A percentile compares a stretch with the other conserved stretches of the same genome.
These are phyloP conservation scores for Wallemia ichthyophaga DNA, from an alignment of 1,284 basidiomycete species.

Conservation along the genomic window DNA sequence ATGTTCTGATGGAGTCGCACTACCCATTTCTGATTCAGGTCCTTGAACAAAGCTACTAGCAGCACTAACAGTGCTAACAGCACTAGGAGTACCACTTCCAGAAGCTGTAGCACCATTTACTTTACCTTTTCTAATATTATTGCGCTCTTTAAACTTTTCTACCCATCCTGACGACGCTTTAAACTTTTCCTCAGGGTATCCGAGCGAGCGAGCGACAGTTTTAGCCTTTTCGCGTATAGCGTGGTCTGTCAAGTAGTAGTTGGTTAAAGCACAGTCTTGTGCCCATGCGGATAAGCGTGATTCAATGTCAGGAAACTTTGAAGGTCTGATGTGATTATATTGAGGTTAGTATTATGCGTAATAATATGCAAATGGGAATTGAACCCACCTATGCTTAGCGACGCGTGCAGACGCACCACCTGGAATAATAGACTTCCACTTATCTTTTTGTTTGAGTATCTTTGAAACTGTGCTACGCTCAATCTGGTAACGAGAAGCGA, in stretches of 20 bases:
- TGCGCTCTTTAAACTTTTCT: constrained; percentile 61
- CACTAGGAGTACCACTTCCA: neutral
- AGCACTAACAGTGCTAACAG: neutral
- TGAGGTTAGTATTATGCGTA: constrained; percentile 9
- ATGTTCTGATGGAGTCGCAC: neutral
- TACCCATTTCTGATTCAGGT: neutral
- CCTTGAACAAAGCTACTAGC: no score
- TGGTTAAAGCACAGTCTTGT: constrained; percentile 22
- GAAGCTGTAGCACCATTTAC: neutral
- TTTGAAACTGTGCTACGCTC: constrained; percentile 82
- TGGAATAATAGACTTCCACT: constrained; percentile 39
- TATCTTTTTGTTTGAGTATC: constrained; percentile 50
- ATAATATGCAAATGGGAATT: constrained; percentile 5
- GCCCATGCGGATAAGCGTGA: constrained; percentile 30
- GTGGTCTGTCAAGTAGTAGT: constrained; percentile 31
- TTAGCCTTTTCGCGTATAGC: constrained; percentile 39
- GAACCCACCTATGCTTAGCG: constrained; percentile 30
- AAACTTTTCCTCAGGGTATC: constrained; percentile 37
- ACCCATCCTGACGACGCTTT: constrained; percentile 72
- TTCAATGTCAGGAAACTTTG: constrained; percentile 51
- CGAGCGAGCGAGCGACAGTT: constrained; percentile 28
- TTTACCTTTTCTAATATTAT: constrained; percentile 32
- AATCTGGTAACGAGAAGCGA: constrained; percentile 39
- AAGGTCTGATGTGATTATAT: constrained; percentile 22
- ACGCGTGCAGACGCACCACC: constrained; percentile 24